phyloP scores from a whole-genome alignment of 108 stramenopile genomes.

The Nitzschia sp. region DNA sequence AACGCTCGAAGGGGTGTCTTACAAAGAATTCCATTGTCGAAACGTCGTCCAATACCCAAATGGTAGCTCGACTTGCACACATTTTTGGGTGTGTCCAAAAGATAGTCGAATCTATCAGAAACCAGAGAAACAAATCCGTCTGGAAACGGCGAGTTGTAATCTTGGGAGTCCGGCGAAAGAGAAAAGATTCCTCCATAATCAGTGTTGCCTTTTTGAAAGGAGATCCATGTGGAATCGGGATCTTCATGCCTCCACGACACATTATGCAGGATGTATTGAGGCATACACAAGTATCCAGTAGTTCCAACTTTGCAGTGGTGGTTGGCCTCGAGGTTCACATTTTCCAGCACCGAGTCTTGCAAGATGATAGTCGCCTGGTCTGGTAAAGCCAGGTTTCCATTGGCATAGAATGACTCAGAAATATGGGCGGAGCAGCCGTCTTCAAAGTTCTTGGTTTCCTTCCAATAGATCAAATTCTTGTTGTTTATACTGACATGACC shows the following conservation, averaged over 20 bases:
- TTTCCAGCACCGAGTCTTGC: constrained; percentile 44
- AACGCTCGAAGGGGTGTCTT: constrained; percentile 45
- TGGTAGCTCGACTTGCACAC: constrained; percentile 30
- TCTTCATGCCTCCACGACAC: constrained; percentile 24
- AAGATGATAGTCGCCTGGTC: constrained; percentile 66
- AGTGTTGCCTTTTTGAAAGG: constrained; percentile 15
- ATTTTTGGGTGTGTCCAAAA: constrained; percentile 31
- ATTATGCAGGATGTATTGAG: constrained; percentile 55
- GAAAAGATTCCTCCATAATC: constrained; percentile 50
- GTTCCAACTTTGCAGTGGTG: constrained; percentile 63
- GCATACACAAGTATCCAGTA: constrained; percentile 57
- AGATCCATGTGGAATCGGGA: constrained; percentile 9
- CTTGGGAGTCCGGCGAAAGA: constrained; percentile 41
- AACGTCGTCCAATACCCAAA: constrained; percentile 21
- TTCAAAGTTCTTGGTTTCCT: constrained; percentile 59
- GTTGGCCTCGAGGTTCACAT: constrained; percentile 51
- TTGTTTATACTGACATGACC: constrained; percentile 42
- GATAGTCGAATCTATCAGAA: constrained; percentile 44
- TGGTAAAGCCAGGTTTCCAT: constrained; percentile 54
- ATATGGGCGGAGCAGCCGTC: constrained; percentile 63
- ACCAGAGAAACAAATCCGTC: constrained; percentile 51
- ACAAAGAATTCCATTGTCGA: constrained; percentile 51
- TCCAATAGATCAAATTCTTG: constrained; percentile 62
- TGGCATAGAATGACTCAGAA: constrained; percentile 33
- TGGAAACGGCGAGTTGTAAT: constrained; percentile 44